phyloP scores from a whole-genome alignment of 306 rosid genomes.

The Oxytropis ochrocephala region DNA sequence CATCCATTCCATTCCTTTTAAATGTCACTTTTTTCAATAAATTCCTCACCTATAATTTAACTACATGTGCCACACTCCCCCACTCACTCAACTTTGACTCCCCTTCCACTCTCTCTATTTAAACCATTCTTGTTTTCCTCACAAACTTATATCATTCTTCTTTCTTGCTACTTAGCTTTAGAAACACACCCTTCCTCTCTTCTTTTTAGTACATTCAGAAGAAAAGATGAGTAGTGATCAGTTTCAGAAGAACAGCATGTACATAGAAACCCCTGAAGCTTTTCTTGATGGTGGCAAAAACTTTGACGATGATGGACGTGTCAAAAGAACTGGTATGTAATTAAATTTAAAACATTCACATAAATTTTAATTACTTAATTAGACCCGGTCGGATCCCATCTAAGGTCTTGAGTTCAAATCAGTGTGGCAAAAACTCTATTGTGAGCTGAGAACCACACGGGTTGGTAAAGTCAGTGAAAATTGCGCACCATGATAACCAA shows the following conservation, averaged over 20 bases:
- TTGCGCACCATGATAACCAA: too few relatives aligned
- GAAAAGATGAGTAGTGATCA: slow-evolving; percentile 15
- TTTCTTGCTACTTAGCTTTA: not conserved
- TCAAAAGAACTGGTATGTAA: slow-evolving; percentile 62
- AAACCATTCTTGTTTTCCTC: slow-evolving; percentile 12
- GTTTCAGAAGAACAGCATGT: slow-evolving; percentile 56
- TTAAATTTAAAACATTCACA: too few relatives aligned
- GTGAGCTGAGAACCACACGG: too few relatives aligned
- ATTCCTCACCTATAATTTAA: slow-evolving; percentile 1
- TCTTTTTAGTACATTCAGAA: too few relatives aligned
- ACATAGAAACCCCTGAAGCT: slow-evolving; percentile 50
- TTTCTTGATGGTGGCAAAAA: slow-evolving; percentile 39
- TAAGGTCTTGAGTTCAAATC: too few relatives aligned
- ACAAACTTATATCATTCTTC: not conserved
- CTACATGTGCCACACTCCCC: slow-evolving; percentile 13
- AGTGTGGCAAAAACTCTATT: too few relatives aligned
- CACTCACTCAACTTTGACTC: slow-evolving; percentile 32
- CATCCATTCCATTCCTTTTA: not conserved
- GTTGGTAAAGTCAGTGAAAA: too few relatives aligned
- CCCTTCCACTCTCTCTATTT: slow-evolving; percentile 16
- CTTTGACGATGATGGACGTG: slow-evolving; percentile 82
- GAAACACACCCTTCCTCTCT: not conserved
- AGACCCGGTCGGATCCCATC: too few relatives aligned
- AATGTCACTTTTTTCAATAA: not conserved
- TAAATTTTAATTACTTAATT: slow-evolving; percentile 7